phyloP scores from a whole-genome alignment of 352 stramenopile genomes.

The Phytophthora kernoviae region DNA sequence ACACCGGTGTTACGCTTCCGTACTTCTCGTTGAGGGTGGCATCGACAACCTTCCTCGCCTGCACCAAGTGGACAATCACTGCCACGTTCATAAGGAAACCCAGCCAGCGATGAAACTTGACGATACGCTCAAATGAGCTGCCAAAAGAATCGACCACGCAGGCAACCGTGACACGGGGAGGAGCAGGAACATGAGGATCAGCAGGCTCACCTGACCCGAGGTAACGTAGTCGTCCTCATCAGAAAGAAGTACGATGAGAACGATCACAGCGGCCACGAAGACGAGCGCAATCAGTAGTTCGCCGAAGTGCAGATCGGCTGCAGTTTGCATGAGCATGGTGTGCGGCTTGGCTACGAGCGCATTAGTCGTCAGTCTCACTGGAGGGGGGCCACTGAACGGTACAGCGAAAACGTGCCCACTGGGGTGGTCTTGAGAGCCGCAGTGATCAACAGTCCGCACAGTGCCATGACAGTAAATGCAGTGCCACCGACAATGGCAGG shows the following conservation, averaged over 20 bases:
- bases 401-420: conserved; percentile 46
- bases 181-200: conserved; percentile 83
- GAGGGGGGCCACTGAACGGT: conserved; percentile 51
- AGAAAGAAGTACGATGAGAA: conserved; percentile 44
- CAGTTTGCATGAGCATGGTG: conserved; percentile 54
- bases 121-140: conserved; percentile 77
- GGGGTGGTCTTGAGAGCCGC: conserved; percentile 40
- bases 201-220: conserved; percentile 60
- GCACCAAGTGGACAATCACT: conserved; percentile 64
- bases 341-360: conserved; percentile 36
- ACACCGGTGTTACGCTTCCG: conserved; percentile 58
- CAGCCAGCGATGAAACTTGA: conserved; percentile 88
- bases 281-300: conserved; percentile 70
- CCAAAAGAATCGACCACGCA: conserved; percentile 75
- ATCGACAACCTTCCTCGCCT: conserved; percentile 46
- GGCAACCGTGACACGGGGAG: conserved; percentile 63
- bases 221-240: conserved; percentile 40
- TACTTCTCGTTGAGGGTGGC: conserved; percentile 53
- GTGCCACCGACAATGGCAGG: conserved; percentile 56
- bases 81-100: conserved; percentile 62
- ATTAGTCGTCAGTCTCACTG: conserved; percentile 64
- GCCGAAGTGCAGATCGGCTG: conserved; percentile 62
- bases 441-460: conserved; percentile 55
- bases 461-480: conserved; percentile 56
- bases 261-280: conserved; percentile 57